Base-by-base conservation (phyloP, 345 rosid species). In the Brassica carinata region DNA sequence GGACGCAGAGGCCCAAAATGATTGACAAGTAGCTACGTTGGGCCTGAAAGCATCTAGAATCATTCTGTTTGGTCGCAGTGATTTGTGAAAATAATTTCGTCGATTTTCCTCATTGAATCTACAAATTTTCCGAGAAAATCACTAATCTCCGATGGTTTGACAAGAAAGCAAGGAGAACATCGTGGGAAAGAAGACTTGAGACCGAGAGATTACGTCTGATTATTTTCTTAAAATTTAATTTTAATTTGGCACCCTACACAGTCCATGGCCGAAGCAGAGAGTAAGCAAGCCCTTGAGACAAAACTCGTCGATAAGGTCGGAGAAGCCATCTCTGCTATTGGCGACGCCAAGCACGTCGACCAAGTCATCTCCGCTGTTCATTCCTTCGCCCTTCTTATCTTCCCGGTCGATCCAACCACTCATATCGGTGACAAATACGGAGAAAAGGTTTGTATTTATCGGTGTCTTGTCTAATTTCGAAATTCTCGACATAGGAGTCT, bases 361-460 rank as follows among this genome's bases (percentile, higher is more conserved):
- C 82, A 88, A 18, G 96, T 91, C 64, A 86, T 96, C 67, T 87
- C 82, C 83, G 75, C 91, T 80, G 91, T 93, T 81, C 90, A 90
- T 79, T 93, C 98, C 66, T 57, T 96, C 76, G 92, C 96, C 11
- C 75, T 81, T 79, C 87, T 90, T 83, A 86, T 96, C 77, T 92
- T 93, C 74, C 96, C 96, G 30, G 17, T 89, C 59, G 93, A 93
- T 68, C 83, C 87, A 51, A n/a, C 58, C 18, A n/a, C 58, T 5
- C 58, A 81, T 64, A 81, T 90, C 69, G 85, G 87, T 77, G 87
- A 88, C 66, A 81, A 62, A 38, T 87, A 82, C 82, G 80, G 76
- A 77, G 91, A 87, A 38, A 88, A 85, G 91, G 91, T 92, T 81
- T 80, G 87, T 82, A 13, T 26, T 69, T 68, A 14, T 34, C 29